These are phyloP conservation scores for Candida freyschussii DNA, from an alignment of 1,139 yeast species.

Conservation along the genomic window DNA sequence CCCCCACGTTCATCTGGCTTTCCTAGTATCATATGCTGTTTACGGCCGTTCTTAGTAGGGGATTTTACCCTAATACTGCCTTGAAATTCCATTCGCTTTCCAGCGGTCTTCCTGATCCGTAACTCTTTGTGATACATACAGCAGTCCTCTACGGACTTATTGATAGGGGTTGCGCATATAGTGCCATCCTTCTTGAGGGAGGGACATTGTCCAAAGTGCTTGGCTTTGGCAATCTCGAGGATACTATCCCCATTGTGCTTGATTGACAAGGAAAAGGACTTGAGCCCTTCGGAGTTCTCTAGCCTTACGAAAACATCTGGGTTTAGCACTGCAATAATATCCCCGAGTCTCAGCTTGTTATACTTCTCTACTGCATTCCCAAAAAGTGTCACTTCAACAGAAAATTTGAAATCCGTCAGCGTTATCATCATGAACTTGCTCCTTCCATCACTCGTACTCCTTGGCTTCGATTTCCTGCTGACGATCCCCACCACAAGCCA, in stretches of 20 bases:
- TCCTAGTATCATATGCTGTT: slow-evolving; percentile 31
- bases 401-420: slow-evolving; percentile 61
- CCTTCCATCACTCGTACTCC: slow-evolving; percentile 36
- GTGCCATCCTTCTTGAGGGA: slow-evolving; percentile 39
- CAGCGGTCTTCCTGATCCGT: slow-evolving; percentile 47
- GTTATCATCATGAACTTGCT: slow-evolving; percentile 57
- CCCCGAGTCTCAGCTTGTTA: slow-evolving; percentile 73
- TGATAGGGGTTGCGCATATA: slow-evolving; percentile 57
- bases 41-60: slow-evolving; percentile 34
- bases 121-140: slow-evolving; percentile 73
- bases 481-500: slow-evolving; percentile 74
- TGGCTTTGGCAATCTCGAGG: slow-evolving; percentile 69
- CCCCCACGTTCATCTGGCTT: slow-evolving; percentile 16
- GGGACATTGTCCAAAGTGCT: slow-evolving; percentile 67
- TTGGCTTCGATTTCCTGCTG: slow-evolving; percentile 50
- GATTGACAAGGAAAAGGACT: slow-evolving; percentile 59
- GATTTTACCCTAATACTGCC: slow-evolving; percentile 47
- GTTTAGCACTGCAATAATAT: slow-evolving; percentile 66
- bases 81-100: slow-evolving; percentile 70
- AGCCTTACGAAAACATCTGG: slow-evolving; percentile 53
- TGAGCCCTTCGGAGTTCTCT: slow-evolving; percentile 28
- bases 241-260: slow-evolving; percentile 47
- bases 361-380: slow-evolving; percentile 56
- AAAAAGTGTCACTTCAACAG: slow-evolving; percentile 58
- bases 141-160: slow-evolving; percentile 44